phyloP scores from a whole-genome alignment of 805 yeast species.

The Metschnikowia shivogae region DNA sequence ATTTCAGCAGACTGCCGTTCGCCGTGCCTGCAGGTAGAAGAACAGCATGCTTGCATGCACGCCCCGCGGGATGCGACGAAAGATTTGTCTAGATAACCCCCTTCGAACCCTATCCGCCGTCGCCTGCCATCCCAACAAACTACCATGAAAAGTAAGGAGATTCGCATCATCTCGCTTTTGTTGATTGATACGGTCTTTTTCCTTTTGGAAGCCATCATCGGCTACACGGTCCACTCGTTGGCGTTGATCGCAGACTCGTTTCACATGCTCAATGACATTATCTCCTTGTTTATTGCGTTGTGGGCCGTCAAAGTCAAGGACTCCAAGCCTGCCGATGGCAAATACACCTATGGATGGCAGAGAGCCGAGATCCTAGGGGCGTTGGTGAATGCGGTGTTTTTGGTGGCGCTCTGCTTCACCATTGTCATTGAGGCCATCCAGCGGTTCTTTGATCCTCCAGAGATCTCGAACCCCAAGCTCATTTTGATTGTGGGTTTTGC shows the following conservation, averaged over 20 bases:
- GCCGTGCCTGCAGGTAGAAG: too few species aligned
- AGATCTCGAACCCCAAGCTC: conserved; percentile 75
- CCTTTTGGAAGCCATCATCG: conserved; percentile 77
- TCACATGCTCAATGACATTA: conserved; percentile 95
- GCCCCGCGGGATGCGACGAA: too few species aligned
- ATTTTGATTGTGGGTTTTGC: conserved; percentile 77
- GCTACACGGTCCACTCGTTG: conserved; percentile 88
- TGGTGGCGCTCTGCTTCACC: conserved; percentile 87
- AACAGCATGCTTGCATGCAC: too few species aligned
- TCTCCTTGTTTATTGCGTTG: conserved; percentile 81
- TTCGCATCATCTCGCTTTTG: conserved; percentile 67
- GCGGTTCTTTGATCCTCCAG: conserved; percentile 77
- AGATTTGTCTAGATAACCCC: too few species aligned
- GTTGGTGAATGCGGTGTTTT: conserved; percentile 84
- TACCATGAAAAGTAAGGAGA: conserved; percentile 52
- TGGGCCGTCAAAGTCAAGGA: conserved; percentile 96
- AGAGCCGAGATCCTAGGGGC: conserved; percentile 97
- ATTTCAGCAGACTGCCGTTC: too few species aligned
- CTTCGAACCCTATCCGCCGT: not conserved
- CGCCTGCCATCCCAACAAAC: not conserved
- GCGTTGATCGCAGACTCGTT: conserved; percentile 95
- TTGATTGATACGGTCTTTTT: conserved; percentile 78
- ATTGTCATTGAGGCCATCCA: conserved; percentile 91
- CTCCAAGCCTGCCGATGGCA: conserved; percentile 74
- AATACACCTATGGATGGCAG: conserved; percentile 96